Evolutionary conservation across 2,329 filamentous ascomycete genomes (phyloP).

Genomic region (Allantophomopsis lycopodina): DNA sequence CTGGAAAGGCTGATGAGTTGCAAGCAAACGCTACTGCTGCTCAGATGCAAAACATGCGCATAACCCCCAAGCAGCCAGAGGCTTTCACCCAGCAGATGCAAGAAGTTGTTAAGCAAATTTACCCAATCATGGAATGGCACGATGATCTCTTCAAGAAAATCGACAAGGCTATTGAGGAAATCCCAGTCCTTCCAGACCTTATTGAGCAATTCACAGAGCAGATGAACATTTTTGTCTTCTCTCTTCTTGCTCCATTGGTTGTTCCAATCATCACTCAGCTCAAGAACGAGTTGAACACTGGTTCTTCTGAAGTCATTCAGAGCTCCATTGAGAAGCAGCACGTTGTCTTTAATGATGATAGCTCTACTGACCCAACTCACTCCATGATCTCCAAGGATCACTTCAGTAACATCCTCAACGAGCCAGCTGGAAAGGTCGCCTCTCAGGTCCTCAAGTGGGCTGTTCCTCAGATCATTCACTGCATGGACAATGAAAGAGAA

Average conservation of each 20-base stretch:
- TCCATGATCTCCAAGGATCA: slow-evolving; percentile 96
- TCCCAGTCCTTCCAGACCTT: slow-evolving; percentile 72
- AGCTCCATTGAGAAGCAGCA: slow-evolving; percentile 75
- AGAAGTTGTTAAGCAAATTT: slow-evolving; percentile 64
- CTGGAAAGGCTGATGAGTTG: slow-evolving; percentile 64
- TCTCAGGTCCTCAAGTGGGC: slow-evolving; percentile 71
- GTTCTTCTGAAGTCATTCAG: slow-evolving; percentile 76
- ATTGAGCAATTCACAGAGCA: slow-evolving; percentile 81
- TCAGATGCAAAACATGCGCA: slow-evolving; percentile 59
- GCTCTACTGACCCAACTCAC: slow-evolving; percentile 72
- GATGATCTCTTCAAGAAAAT: slow-evolving; percentile 77
- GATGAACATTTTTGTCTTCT: slow-evolving; percentile 80
- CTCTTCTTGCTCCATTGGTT: slow-evolving; percentile 78
- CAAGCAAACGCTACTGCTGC: slow-evolving; percentile 61
- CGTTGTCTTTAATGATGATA: slow-evolving; percentile 72
- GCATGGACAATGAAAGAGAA: slow-evolving; percentile 65
- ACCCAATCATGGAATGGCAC: slow-evolving; percentile 83
- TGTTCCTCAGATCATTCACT: slow-evolving; percentile 77
- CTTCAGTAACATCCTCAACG: slow-evolving; percentile 66
- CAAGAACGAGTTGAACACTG: slow-evolving; percentile 74
- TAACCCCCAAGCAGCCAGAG: slow-evolving; percentile 71
- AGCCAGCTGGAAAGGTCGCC: slow-evolving; percentile 72
- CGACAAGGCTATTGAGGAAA: slow-evolving; percentile 64
- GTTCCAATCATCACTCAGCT: slow-evolving; percentile 77
- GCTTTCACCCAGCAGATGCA: slow-evolving; percentile 69